Percentiles rank a stretch among this genome's conserved stretches.
phyloP scores from a whole-genome alignment of 2,329 filamentous ascomycete genomes.

The Epichloe scottii region DNA sequence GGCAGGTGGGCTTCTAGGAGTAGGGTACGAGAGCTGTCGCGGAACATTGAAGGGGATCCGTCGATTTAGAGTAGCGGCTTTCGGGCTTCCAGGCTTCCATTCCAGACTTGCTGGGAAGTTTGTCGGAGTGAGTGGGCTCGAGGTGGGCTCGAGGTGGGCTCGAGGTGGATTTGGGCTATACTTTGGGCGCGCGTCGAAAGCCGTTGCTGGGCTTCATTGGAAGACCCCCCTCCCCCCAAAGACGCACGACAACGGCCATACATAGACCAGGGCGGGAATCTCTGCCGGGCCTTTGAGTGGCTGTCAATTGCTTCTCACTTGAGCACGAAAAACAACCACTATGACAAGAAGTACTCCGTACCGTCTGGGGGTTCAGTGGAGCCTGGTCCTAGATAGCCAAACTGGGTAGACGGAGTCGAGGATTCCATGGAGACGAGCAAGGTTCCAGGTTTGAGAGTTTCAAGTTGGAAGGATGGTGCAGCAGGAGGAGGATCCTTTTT shows the following conservation, averaged over 20 bases:
- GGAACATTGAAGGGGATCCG: neutral
- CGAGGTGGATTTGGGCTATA: slow-evolving; percentile 4
- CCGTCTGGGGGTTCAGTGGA: slow-evolving; percentile 2
- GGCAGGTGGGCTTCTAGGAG: neutral
- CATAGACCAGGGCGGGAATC: neutral
- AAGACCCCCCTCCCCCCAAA: neutral
- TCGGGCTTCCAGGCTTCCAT: neutral
- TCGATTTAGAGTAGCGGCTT: slow-evolving; percentile 1
- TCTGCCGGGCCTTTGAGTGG: neutral
- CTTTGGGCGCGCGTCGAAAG: slow-evolving; percentile 4
- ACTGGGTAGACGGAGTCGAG: slow-evolving; percentile 3
- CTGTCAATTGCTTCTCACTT: neutral
- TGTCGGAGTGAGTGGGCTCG: slow-evolving; percentile 3
- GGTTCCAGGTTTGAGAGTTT: slow-evolving; percentile 7
- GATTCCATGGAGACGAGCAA: slow-evolving; percentile 5
- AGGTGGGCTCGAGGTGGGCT: slow-evolving; percentile 3
- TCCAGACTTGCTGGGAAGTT: slow-evolving; percentile 1
- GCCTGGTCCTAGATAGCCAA: slow-evolving; percentile 2
- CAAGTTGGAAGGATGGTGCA: slow-evolving; percentile 4
- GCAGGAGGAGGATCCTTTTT: neutral
- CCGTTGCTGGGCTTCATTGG: neutral
- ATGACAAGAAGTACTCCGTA: neutral
- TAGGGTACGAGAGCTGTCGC: neutral
- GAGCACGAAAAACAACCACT: neutral
- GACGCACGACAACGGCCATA: neutral